Evolutionary conservation across 192 early-diverging fungal genomes (phyloP).

Genomic region (Pilaira anomala): DNA sequence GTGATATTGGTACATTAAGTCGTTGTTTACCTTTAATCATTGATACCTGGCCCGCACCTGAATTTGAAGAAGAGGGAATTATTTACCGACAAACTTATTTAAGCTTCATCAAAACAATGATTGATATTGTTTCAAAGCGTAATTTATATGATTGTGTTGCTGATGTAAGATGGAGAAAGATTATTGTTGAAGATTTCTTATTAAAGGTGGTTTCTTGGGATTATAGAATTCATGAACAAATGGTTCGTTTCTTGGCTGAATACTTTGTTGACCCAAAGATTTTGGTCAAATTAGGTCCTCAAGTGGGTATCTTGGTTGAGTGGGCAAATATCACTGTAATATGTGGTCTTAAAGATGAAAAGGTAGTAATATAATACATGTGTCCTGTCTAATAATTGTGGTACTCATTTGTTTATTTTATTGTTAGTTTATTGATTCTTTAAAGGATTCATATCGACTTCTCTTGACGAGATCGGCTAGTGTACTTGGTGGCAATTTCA

Average conservation of each 20-base stretch:
- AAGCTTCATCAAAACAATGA: slow-evolving; percentile 43
- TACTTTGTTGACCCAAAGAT: slow-evolving; percentile 28
- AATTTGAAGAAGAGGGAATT: slow-evolving; percentile 15
- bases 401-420: background rate
- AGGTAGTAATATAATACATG: background rate
- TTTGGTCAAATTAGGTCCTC: slow-evolving; percentile 19
- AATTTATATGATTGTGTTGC: slow-evolving; percentile 38
- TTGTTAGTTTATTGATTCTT: background rate
- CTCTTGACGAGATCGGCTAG: background rate
- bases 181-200: slow-evolving; percentile 45
- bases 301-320: slow-evolving; percentile 17
- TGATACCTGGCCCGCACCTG: slow-evolving; percentile 30
- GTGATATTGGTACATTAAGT: slow-evolving; percentile 37
- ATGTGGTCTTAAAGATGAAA: slow-evolving; percentile 13
- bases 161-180: slow-evolving; percentile 35
- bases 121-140: slow-evolving; percentile 37
- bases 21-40: slow-evolving; percentile 39
- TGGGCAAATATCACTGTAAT: slow-evolving; percentile 14
- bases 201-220: slow-evolving; percentile 37
- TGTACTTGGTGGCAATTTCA: background rate
- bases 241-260: slow-evolving; percentile 35
- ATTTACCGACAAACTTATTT: slow-evolving; percentile 43
- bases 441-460: background rate
- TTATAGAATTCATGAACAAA: slow-evolving; percentile 35
- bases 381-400: background rate